phyloP scores from a whole-genome alignment of 192 early-diverging fungal genomes.

The Coemansia sp. region DNA sequence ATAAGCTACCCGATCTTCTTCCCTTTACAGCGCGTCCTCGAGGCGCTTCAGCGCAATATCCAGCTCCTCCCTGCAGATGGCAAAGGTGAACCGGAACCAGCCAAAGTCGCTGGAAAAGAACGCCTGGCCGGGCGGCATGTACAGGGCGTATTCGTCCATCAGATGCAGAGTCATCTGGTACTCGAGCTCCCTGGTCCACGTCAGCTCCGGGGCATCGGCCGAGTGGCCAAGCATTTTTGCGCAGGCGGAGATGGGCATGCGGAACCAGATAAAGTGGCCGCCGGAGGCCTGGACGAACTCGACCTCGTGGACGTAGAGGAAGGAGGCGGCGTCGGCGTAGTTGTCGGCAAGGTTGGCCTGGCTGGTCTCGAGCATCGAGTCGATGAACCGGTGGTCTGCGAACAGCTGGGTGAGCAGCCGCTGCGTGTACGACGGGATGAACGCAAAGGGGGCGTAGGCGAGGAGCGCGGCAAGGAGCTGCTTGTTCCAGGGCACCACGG shows the following conservation, averaged over 20 bases:
- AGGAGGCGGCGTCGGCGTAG: constrained; percentile 49
- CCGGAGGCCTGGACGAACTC: constrained; percentile 63
- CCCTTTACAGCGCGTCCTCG: constrained; percentile 3
- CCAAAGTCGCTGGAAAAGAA: constrained; percentile 64
- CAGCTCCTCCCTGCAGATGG: constrained; percentile 54
- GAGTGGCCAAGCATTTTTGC: constrained; percentile 49
- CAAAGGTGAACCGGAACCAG: constrained; percentile 68
- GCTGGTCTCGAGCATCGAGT: constrained; percentile 62
- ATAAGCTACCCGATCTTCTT: too few species aligned
- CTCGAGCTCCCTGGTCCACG: constrained; percentile 55
- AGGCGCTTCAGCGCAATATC: constrained; percentile 57
- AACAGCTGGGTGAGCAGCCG: constrained; percentile 60
- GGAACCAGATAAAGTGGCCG: constrained; percentile 73
- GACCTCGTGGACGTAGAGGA: constrained; percentile 55
- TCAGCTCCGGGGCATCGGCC: constrained; percentile 5
- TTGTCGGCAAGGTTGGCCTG: constrained; percentile 56
- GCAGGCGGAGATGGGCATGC: constrained; percentile 24
- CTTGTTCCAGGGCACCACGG: constrained; percentile 65
- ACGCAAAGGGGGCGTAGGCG: constrained; percentile 60
- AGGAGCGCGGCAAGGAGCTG: constrained; percentile 24
- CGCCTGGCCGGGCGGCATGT: constrained; percentile 65
- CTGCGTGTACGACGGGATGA: constrained; percentile 64
- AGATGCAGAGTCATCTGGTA: constrained; percentile 52
- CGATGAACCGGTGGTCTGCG: constrained; percentile 58
- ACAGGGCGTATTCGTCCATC: constrained; percentile 60